Evolutionary conservation across 225 moss, liverwort and hornwort species (phyloP).

Genomic region (Physcomitrium patens): DNA sequence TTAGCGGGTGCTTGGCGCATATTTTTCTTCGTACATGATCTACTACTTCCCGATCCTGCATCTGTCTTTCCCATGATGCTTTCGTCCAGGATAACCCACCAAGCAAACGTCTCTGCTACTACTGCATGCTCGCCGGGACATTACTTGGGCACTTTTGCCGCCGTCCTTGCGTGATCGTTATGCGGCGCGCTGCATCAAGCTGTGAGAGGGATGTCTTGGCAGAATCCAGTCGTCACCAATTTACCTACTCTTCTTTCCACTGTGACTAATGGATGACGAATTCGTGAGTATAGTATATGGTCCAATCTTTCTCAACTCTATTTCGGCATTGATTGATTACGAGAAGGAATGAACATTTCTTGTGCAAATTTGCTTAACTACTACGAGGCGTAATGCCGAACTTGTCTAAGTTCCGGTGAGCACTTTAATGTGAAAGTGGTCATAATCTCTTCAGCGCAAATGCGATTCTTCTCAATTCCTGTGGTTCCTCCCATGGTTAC

Average conservation of each 20-base stretch:
- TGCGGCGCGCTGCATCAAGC: slow-evolving; percentile 30
- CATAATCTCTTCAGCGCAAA: too few relatives aligned
- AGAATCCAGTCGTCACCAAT: slow-evolving; percentile 17
- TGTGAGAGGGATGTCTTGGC: neutral
- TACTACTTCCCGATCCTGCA: neutral
- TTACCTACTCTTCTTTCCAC: neutral
- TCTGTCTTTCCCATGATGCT: neutral
- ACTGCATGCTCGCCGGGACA: slow-evolving; percentile 19
- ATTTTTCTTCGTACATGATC: slow-evolving; percentile 2
- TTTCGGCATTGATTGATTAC: too few relatives aligned
- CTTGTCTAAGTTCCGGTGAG: too few relatives aligned
- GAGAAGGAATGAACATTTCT: too few relatives aligned
- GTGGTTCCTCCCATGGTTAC: too few relatives aligned
- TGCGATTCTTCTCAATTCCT: too few relatives aligned
- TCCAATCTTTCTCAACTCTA: too few relatives aligned
- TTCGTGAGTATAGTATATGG: too few relatives aligned
- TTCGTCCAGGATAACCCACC: slow-evolving; percentile 41
- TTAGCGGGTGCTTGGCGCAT: slow-evolving; percentile 44
- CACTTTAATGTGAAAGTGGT: too few relatives aligned
- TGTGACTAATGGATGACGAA: too few relatives aligned
- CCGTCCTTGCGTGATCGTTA: slow-evolving; percentile 32
- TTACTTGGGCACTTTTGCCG: slow-evolving; percentile 30
- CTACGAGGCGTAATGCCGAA: too few relatives aligned
- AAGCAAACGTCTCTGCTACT: slow-evolving; percentile 46
- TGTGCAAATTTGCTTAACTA: too few relatives aligned